Percentiles rank a stretch among this genome's conserved stretches.
phyloP scores from a whole-genome alignment of 2,329 filamentous ascomycete genomes.

The Elsinoe fawcettii region DNA sequence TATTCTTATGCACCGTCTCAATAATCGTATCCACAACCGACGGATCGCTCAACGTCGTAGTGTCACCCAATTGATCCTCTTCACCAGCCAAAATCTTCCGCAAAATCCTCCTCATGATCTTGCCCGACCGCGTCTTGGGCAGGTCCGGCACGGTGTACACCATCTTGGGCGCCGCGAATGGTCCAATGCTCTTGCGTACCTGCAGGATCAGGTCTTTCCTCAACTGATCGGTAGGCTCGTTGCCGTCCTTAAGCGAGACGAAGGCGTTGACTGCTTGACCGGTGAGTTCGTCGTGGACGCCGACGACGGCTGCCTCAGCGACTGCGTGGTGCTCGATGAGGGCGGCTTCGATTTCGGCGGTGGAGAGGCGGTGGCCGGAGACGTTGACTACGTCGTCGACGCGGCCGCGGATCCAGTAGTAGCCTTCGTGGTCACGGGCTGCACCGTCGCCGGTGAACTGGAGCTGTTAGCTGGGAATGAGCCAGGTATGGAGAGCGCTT shows the following conservation, averaged over 20 bases:
- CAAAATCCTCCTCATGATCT: conserved; percentile 97
- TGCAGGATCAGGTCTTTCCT: conserved; percentile 92
- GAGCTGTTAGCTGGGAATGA: conserved; percentile 10
- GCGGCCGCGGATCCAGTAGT: conserved; percentile 99
- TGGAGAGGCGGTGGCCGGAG: conserved; percentile 89
- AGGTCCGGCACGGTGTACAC: conserved; percentile 87
- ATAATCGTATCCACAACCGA: conserved; percentile 87
- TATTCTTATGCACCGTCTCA: conserved; percentile 60
- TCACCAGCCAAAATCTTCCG: conserved; percentile 96
- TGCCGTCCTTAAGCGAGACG: conserved; percentile 80
- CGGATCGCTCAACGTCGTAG: conserved; percentile 86
- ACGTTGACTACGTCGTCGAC: conserved; percentile 99
- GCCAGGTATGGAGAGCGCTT: conserved; percentile 36
- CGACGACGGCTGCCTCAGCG: conserved; percentile 91
- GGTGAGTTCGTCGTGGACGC: conserved; percentile 85
- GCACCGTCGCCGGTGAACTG: conserved; percentile 91
- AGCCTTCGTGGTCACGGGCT: conserved; percentile 91
- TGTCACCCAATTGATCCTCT: conserved; percentile 94
- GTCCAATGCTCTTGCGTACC: conserved; percentile 93
- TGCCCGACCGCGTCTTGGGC: conserved; percentile 93
- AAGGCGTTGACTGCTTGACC: conserved; percentile 98
- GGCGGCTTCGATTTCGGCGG: conserved; percentile 94
- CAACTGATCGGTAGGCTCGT: conserved; percentile 67
- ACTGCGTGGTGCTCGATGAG: conserved; percentile 85
- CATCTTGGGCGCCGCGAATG: conserved; percentile 92